Conservation (phyloP, 2,329 filamentous ascomycete species). For the Stachybotrys elegans region DNA sequence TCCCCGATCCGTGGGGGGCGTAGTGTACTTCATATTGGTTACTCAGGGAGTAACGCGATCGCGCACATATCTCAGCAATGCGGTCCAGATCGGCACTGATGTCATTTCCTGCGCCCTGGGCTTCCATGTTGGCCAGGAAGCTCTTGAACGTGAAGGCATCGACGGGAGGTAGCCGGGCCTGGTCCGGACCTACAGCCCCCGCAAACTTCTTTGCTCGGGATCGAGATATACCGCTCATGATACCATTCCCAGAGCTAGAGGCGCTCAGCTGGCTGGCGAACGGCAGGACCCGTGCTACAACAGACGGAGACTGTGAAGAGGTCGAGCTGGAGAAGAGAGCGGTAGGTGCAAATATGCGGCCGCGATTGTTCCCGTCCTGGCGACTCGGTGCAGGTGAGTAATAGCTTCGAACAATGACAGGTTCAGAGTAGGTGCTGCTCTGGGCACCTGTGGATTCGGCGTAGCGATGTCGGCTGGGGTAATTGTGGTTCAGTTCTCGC, state of each 20-base stretch:
- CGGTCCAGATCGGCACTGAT: constrained; percentile 57
- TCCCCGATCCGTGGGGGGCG: constrained; percentile 54
- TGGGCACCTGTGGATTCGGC: constrained; percentile 51
- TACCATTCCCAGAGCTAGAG: constrained; percentile 30
- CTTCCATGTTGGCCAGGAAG: constrained; percentile 53
- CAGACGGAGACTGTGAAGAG: constrained; percentile 21
- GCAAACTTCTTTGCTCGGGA: constrained; percentile 33
- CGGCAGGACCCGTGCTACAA: constrained; percentile 23
- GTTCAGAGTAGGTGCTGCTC: constrained; percentile 57
- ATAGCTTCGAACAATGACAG: constrained; percentile 62
- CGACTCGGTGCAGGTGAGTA: constrained; percentile 39
- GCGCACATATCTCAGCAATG: constrained; percentile 63
- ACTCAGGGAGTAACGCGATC: constrained; percentile 59
- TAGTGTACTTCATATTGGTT: constrained; percentile 65
- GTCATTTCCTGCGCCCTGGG: constrained; percentile 34
- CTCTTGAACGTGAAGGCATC: constrained; percentile 62
- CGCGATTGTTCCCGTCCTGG: constrained; percentile 22
- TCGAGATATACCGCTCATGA: constrained; percentile 38
- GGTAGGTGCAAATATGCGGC: constrained; percentile 22
- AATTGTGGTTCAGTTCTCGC: constrained; percentile 54
- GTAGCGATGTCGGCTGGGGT: constrained; percentile 52
- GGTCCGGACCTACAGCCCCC: constrained; percentile 19
- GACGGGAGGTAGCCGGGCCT: constrained; percentile 51
- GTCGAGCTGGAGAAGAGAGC: constrained; percentile 17
- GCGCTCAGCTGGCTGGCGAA: constrained; percentile 25